phyloP scores from a whole-genome alignment of 2,329 filamentous ascomycete species.

The Metarhizium humberi region DNA sequence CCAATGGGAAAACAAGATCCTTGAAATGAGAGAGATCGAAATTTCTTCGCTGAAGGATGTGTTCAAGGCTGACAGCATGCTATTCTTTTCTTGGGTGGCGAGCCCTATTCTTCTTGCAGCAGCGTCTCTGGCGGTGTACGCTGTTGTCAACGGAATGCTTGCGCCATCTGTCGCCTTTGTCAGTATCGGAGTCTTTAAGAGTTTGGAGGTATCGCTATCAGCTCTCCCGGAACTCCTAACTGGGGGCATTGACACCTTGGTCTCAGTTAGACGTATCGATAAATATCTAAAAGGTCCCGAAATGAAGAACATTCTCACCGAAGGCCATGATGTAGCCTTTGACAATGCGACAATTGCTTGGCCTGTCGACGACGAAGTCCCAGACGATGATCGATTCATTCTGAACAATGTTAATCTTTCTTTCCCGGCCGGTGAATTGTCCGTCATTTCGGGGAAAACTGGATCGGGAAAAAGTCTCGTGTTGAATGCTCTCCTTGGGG shows the following conservation, averaged over 20 bases:
- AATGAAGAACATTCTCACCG: conserved; percentile 41
- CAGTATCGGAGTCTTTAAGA: conserved; percentile 63
- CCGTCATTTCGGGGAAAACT: conserved; percentile 67
- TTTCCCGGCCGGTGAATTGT: conserved; percentile 61
- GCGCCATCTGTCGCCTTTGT: conserved; percentile 71
- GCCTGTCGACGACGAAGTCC: conserved; percentile 55
- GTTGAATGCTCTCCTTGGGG: conserved; percentile 64
- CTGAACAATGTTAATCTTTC: conserved; percentile 54
- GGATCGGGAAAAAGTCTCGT: conserved; percentile 71
- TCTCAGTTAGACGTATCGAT: conserved; percentile 65
- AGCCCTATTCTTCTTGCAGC: conserved; percentile 67
- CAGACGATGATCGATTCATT: conserved; percentile 52
- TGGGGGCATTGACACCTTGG: conserved; percentile 59
- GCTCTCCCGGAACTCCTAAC: conserved; percentile 66
- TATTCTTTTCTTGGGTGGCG: conserved; percentile 61
- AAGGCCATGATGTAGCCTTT: conserved; percentile 53
- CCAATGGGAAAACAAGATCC: conserved; percentile 65
- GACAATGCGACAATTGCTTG: conserved; percentile 62
- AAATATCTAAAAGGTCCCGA: conserved; percentile 61
- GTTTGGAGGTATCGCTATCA: conserved; percentile 62
- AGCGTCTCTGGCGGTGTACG: conserved; percentile 60
- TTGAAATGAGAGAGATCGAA: conserved; percentile 53
- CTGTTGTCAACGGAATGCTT: conserved; percentile 51
- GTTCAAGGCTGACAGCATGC: conserved; percentile 53
- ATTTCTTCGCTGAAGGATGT: conserved; percentile 56